Evolutionary conservation across 352 stramenopile species (phyloP), one percentile per base, ranked within the genome.

Genomic region (Phytophthora pini): DNA sequence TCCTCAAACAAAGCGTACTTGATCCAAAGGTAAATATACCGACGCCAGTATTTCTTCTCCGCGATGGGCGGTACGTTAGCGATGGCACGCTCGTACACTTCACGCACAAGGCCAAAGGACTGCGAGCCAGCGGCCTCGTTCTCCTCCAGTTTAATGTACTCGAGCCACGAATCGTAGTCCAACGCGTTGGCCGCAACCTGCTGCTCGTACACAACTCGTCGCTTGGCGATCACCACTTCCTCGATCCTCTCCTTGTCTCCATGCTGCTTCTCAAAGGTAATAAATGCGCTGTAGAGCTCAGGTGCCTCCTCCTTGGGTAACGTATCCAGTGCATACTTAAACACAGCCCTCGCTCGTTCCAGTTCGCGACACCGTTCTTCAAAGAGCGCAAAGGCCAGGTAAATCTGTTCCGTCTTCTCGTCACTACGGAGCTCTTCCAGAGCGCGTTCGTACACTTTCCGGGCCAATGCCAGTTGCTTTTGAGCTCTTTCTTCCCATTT

Each of bases 21-120:
- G 69, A 99, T 99, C 97, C 97, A 99, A 20, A 99, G 74, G 71
- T 99, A 99, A 59, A 99, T 98, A 74, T 99, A 99, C 11, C 98
- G 76, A 51, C 92, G 94, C 98, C 98, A 99, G 80, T 98, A 98
- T 47, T 95, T 86, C 75, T 99, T 99, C 39, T 99, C 90, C 5
- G 82, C 61, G n/a, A 95, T 79, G 4, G 97, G 97, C 12, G 97
- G 97, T 13, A 99, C 76, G 53, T 99, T 97, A 11, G 89, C 79
- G 45, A 99, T 94, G 11, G 97, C 97, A 26, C 93, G 89, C 76
- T 99, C 96, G 72, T 98, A 99, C 5, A 98, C 93, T 50, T 98
- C 96, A 44, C 97, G 84, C 5, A 98, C 91, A 7, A 88, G 65
- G 0, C 76, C 79, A 48, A 86, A 89, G 0, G 68, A 75, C 58